Evolutionary conservation across 805 yeast species (phyloP), one percentile per base, ranked within the genome.

Genomic region (Debaryomyces hansenii): DNA sequence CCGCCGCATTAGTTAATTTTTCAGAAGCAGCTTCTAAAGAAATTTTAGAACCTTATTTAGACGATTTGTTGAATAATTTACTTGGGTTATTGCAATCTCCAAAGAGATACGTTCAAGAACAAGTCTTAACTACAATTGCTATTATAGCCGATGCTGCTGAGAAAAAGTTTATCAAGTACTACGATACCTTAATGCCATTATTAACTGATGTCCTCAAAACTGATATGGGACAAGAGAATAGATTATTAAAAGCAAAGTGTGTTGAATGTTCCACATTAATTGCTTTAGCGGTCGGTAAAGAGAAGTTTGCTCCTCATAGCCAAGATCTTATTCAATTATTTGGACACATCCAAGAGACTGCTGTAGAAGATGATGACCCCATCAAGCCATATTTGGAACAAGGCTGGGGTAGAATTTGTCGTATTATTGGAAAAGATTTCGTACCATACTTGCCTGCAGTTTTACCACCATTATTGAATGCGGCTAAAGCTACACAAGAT

Each of bases 91-190:
- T 94, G 47, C 90, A 87, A 63, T 81, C 91, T 48, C 94, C 95
- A 33, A 89, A 90, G 66, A 79, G 90, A 54, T 94, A 90, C 59
- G 97, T 94, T 39, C 98, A 94, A 70, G 99, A 94, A 63, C 99
- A 94, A 72, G 97, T 91, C 12, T 77, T 94, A 47, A 91, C 98
- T 9, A 94, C 98, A 0, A 91, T 94, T 66, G 96, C 98, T 16
- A 88, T 91, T 55, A 91, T 92, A 54, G 99, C 99, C 2, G 98
- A 92, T 68, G 95, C 97, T 12, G 96, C 98, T 3, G 90, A 90
- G 66, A 78, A 78, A 51, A 87, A 86, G 60, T 94, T 94, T 63
- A 77, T 83, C 57, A 92, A 91, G 69, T 94, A 94, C 64, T 94
- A 91, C 64, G 97, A 90, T 63, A 87, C 97, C 1, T 77, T 94